Conservation (phyloP, 2,329 filamentous ascomycete species). For the Colletotrichum tabaci region DNA sequence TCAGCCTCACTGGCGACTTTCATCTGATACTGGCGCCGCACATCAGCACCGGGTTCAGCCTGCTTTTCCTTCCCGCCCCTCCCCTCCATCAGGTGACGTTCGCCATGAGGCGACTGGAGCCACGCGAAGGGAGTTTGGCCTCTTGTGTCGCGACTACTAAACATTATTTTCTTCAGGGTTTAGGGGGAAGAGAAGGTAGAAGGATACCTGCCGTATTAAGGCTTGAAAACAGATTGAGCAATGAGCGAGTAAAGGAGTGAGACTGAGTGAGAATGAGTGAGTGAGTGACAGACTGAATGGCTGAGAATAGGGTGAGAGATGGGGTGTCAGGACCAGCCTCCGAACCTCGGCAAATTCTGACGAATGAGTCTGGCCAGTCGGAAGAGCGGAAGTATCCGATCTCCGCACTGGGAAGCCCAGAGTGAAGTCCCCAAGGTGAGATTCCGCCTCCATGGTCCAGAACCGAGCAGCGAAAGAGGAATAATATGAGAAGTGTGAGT, state of each 20-base stretch:
- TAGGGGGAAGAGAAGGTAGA: not conserved
- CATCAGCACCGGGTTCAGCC: constrained; percentile 22
- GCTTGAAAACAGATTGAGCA: not conserved
- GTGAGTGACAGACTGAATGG: not conserved
- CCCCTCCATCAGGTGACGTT: constrained; percentile 22
- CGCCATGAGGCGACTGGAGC: constrained; percentile 1
- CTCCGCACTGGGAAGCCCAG: constrained; percentile 10
- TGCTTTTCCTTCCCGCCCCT: constrained; percentile 14
- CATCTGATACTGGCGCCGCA: constrained; percentile 24
- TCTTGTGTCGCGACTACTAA: too few species aligned
- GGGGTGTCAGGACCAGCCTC: constrained; percentile 27
- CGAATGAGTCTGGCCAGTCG: constrained; percentile 34
- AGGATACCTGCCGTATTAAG: too few species aligned
- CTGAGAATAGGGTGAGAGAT: not conserved
- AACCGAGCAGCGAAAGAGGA: too few species aligned
- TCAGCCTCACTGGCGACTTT: constrained; percentile 32
- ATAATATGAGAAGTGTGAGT: too few species aligned
- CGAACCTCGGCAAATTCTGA: constrained; percentile 42
- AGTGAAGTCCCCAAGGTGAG: too few species aligned
- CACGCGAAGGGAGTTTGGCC: not conserved
- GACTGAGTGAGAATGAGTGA: not conserved
- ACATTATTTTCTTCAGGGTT: too few species aligned
- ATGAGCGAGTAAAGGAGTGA: not conserved
- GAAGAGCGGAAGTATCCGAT: constrained; percentile 32
- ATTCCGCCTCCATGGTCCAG: too few species aligned